Evolutionary conservation across 306 rosid genomes (phyloP).

Genomic region (Carpinus fangiana): DNA sequence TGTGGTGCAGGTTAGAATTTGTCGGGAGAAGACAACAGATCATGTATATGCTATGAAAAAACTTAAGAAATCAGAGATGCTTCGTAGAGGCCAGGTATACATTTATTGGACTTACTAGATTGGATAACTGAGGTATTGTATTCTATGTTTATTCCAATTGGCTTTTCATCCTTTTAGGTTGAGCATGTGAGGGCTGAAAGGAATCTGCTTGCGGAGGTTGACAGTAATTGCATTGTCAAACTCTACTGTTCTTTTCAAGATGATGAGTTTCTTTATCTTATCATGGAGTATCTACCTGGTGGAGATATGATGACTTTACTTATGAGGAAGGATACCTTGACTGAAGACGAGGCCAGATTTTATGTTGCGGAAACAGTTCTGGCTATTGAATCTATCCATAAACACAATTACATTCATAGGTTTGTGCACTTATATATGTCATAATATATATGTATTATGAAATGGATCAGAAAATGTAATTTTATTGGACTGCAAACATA

Average conservation of each 20-base stretch:
- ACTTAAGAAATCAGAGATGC: slow-evolving; percentile 98
- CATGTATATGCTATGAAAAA: slow-evolving; percentile 98
- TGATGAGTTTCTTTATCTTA: slow-evolving; percentile 84
- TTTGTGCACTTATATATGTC: slow-evolving; percentile 27
- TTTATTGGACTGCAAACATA: slow-evolving; percentile 1
- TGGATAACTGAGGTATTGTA: slow-evolving; percentile 18
- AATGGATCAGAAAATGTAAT: slow-evolving; percentile 17
- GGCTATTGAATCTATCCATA: slow-evolving; percentile 94
- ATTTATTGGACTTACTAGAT: slow-evolving; percentile 29
- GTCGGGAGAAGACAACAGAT: slow-evolving; percentile 82
- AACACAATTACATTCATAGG: slow-evolving; percentile 96
- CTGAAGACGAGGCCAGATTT: slow-evolving; percentile 93
- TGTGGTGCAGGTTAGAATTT: slow-evolving; percentile 80
- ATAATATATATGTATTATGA: background rate
- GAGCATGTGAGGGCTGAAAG: slow-evolving; percentile 99
- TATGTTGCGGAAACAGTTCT: slow-evolving; percentile 88
- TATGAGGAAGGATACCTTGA: slow-evolving; percentile 95
- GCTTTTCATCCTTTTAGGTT: slow-evolving; percentile 48
- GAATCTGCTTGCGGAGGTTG: slow-evolving; percentile 98
- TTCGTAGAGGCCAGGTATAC: slow-evolving; percentile 96
- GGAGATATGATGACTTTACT: slow-evolving; percentile 99
- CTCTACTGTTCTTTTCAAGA: slow-evolving; percentile 97
- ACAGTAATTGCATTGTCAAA: slow-evolving; percentile 94
- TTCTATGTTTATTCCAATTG: slow-evolving; percentile 24
- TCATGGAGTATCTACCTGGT: slow-evolving; percentile 98